These are phyloP conservation scores for Cadophora sp. DNA, from an alignment of 2,329 filamentous ascomycete genomes.

Conservation along the genomic window DNA sequence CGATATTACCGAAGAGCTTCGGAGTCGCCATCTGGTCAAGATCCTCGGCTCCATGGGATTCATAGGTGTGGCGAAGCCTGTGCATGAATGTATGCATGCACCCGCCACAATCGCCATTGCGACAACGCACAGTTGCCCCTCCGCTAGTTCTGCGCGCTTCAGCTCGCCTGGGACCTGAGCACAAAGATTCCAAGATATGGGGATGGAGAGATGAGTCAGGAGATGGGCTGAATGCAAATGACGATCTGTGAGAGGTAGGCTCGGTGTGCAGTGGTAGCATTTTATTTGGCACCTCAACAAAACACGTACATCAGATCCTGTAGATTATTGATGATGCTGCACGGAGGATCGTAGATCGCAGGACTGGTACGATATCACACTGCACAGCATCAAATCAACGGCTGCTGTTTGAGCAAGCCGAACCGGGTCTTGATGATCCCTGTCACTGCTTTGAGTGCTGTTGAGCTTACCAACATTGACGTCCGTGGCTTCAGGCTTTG, in stretches of 20 bases:
- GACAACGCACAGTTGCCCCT: constrained; percentile 36
- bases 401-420: constrained; percentile 17
- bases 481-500: constrained; percentile 15
- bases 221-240: constrained; percentile 18
- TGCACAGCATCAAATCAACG: constrained; percentile 25
- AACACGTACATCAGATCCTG: neutral
- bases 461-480: neutral
- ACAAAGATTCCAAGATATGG: constrained; percentile 1
- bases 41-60: neutral
- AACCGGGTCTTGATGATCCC: constrained; percentile 22
- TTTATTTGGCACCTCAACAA: constrained; percentile 22
- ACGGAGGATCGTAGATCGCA: constrained; percentile 19
- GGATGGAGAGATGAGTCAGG: constrained; percentile 18
- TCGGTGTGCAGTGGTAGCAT: constrained; percentile 5
- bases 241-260: neutral
- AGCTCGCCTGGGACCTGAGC: constrained; percentile 38
- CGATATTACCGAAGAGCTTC: neutral
- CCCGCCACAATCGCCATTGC: constrained; percentile 35
- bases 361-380: constrained; percentile 10
- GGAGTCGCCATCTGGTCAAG: constrained; percentile 3
- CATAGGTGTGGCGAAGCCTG: constrained; percentile 18
- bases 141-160: constrained; percentile 37
- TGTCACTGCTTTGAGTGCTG: neutral
- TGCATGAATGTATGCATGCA: constrained; percentile 17
- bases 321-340: constrained; percentile 6